Evolutionary conservation across 805 yeast genomes (phyloP).

Genomic region (Ogataea pini): DNA sequence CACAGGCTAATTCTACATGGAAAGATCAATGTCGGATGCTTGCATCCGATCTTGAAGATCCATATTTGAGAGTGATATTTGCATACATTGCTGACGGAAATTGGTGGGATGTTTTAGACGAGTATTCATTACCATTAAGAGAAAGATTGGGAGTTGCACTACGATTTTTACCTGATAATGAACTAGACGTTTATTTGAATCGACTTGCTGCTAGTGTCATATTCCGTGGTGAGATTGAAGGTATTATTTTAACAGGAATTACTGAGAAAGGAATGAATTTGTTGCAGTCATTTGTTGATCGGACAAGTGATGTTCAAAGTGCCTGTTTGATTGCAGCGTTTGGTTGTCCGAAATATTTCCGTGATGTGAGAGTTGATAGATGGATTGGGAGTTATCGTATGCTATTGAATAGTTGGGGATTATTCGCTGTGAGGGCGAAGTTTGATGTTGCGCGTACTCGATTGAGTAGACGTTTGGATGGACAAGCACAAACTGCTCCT

Average conservation of each 20-base stretch:
- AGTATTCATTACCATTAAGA: constrained; percentile 79
- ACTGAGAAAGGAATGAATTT: constrained; percentile 82
- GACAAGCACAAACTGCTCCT: constrained; percentile 47
- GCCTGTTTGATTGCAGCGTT: constrained; percentile 79
- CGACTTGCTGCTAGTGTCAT: constrained; percentile 72
- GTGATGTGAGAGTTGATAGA: constrained; percentile 66
- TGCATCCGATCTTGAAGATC: constrained; percentile 86
- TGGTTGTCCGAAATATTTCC: constrained; percentile 82
- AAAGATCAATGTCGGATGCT: constrained; percentile 86
- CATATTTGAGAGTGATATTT: constrained; percentile 87
- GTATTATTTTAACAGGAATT: constrained; percentile 86
- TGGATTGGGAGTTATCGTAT: constrained; percentile 76
- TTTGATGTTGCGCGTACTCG: constrained; percentile 80
- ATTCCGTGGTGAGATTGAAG: constrained; percentile 83
- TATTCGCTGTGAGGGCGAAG: constrained; percentile 75
- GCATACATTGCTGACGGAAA: constrained; percentile 92
- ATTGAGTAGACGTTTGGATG: constrained; percentile 54
- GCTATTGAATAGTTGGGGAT: constrained; percentile 76
- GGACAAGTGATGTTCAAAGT: constrained; percentile 89
- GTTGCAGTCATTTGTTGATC: constrained; percentile 81
- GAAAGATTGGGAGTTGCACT: constrained; percentile 91
- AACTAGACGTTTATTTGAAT: constrained; percentile 68
- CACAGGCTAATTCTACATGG: constrained; percentile 75
- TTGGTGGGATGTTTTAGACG: constrained; percentile 96
- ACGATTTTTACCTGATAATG: constrained; percentile 78